These are phyloP conservation scores for Haplosporangium gracile DNA, from an alignment of 192 early-diverging fungal genomes.

Conservation along the genomic window DNA sequence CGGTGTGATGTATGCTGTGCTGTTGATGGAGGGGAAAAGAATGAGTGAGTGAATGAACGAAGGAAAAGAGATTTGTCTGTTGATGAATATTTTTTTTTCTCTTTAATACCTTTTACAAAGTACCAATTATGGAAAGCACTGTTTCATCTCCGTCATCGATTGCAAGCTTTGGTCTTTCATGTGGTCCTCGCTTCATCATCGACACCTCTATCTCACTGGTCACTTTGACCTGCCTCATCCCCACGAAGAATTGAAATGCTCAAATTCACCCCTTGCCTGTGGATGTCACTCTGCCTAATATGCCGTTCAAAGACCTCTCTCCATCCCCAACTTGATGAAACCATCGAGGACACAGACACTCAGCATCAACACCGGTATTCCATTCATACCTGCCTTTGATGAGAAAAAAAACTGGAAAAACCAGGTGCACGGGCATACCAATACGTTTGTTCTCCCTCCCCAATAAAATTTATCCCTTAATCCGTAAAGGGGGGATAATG, in stretches of 20 bases:
- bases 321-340: neutral
- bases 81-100: neutral
- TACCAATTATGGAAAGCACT: neutral
- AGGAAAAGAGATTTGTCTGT: neutral
- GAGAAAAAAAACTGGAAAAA: neutral
- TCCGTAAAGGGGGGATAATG: too few species aligned
- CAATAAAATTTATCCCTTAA: neutral
- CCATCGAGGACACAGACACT: too few species aligned
- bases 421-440: neutral
- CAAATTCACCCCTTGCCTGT: too few species aligned
- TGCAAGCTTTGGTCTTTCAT: neutral
- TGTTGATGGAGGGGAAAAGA: neutral
- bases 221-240: conserved; percentile 3
- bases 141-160: neutral
- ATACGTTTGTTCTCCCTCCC: neutral
- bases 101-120: neutral
- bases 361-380: too few species aligned
- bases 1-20: neutral
- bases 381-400: neutral
- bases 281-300: too few species aligned
- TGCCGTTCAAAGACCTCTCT: too few species aligned
- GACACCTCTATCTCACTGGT: neutral
- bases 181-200: neutral
- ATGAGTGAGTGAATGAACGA: neutral
- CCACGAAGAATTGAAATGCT: neutral